Conservation (phyloP, 208 protist genomes). For the Crithidia mellificae region DNA sequence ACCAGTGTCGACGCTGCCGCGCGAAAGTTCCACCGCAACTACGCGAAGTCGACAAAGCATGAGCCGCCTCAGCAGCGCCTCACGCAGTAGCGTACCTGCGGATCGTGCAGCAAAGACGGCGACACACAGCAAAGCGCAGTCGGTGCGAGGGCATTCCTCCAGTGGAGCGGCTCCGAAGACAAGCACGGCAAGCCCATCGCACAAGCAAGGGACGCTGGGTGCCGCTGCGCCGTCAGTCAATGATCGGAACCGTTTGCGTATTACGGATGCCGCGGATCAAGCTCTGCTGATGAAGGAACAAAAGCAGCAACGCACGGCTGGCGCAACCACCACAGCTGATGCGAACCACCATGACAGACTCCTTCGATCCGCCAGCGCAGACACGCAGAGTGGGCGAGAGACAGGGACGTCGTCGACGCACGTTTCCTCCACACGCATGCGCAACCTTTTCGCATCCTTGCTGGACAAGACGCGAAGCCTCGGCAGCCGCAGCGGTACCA, state of each 20-base stretch:
- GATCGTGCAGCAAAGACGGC: neutral
- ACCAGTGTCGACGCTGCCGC: neutral
- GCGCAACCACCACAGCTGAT: too few relatives aligned
- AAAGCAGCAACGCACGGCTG: too few relatives aligned
- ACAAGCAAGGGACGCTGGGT: too few relatives aligned
- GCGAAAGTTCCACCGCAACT: neutral
- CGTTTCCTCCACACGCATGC: slow-evolving; percentile 9
- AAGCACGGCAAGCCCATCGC: too few relatives aligned
- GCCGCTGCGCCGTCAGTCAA: too few relatives aligned
- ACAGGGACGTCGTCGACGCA: neutral
- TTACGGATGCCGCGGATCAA: too few relatives aligned
- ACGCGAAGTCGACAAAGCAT: neutral
- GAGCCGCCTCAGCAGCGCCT: neutral
- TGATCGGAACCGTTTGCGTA: too few relatives aligned
- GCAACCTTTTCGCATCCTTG: slow-evolving; percentile 13
- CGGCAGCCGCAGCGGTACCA: neutral
- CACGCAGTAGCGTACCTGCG: neutral
- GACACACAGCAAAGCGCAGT: neutral
- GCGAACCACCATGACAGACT: too few relatives aligned
- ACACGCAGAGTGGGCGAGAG: neutral
- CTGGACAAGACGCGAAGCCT: slow-evolving; percentile 8
- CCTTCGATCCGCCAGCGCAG: neutral
- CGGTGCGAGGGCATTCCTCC: too few relatives aligned
- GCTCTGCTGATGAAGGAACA: too few relatives aligned
- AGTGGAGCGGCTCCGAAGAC: too few relatives aligned